Evolutionary conservation across 1,284 basidiomycete genomes (phyloP).

Genomic region (Ganoderma lucidum): DNA sequence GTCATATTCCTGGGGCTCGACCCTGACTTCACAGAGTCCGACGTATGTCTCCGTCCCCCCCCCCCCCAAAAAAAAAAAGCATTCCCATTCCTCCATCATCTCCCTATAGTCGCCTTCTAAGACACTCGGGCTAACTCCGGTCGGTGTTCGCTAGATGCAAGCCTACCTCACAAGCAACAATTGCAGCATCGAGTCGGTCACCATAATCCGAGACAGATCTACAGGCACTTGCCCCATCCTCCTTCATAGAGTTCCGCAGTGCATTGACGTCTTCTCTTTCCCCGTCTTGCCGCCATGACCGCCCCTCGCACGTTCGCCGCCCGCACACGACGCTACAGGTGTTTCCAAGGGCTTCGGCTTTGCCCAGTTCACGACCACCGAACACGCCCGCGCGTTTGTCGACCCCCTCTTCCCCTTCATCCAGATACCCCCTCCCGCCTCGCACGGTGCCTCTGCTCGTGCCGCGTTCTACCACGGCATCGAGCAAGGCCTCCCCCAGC

Average conservation of each 20-base stretch:
- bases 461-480: constrained; percentile 74
- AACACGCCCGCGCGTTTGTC: constrained; percentile 88
- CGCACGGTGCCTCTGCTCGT: constrained; percentile 77
- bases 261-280: constrained; percentile 71
- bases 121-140: background rate
- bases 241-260: constrained; percentile 62
- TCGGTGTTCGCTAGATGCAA: constrained; percentile 63
- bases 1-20: constrained; percentile 93
- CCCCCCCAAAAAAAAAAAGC: background rate
- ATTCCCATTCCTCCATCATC: too few species aligned
- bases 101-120: background rate
- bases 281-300: constrained; percentile 39
- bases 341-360: constrained; percentile 93
- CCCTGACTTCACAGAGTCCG: constrained; percentile 87
- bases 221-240: constrained; percentile 91
- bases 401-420: constrained; percentile 87
- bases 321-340: constrained; percentile 58
- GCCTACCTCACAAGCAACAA: constrained; percentile 78
- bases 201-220: constrained; percentile 92
- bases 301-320: constrained; percentile 30
- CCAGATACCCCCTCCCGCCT: constrained; percentile 84
- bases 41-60: constrained; percentile 65
- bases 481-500: constrained; percentile 58
- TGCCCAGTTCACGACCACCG: constrained; percentile 85
- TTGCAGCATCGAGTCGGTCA: constrained; percentile 83